Evolutionary conservation across 148 eudicot genomes (phyloP).

Genomic region (Limonium bicolor): DNA sequence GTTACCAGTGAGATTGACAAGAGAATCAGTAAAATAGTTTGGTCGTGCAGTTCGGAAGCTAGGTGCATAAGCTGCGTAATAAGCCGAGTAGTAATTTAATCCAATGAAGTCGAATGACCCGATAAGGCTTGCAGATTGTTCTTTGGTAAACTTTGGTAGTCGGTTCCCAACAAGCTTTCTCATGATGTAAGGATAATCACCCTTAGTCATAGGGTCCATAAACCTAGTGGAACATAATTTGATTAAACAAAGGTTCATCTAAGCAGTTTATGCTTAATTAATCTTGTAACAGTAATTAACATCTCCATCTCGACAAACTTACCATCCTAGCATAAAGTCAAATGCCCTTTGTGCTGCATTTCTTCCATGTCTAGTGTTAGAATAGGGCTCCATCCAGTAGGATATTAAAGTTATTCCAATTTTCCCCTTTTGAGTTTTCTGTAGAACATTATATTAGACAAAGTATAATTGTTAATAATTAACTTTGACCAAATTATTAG

Average conservation of each 20-base stretch:
- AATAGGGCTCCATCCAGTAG: constrained; percentile 18
- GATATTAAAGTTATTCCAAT: constrained; percentile 14
- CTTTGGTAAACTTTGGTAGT: constrained; percentile 15
- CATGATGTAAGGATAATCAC: constrained; percentile 20
- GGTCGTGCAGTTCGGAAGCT: constrained; percentile 1
- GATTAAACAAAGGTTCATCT: not conserved
- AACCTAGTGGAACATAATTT: constrained; percentile 10
- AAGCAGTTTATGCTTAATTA: not conserved
- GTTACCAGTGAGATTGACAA: constrained; percentile 22
- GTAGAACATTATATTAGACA: too few relatives aligned
- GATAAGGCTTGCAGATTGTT: constrained; percentile 14
- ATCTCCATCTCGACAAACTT: not conserved
- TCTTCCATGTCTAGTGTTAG: constrained; percentile 4
- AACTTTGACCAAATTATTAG: not conserved
- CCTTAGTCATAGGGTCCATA: constrained; percentile 21
- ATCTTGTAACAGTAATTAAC: not conserved
- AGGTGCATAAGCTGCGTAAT: constrained; percentile 9
- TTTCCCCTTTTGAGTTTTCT: constrained; percentile 23
- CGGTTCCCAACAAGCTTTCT: constrained; percentile 10
- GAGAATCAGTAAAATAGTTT: constrained; percentile 23
- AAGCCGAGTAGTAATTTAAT: constrained; percentile 20
- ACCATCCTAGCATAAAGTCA: constrained; percentile 24
- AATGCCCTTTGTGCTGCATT: constrained; percentile 17
- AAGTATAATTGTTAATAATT: too few relatives aligned
- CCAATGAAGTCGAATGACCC: constrained; percentile 25